phyloP scores from a whole-genome alignment of 768 basidiomycete species.

The Serendipita vermifera region DNA sequence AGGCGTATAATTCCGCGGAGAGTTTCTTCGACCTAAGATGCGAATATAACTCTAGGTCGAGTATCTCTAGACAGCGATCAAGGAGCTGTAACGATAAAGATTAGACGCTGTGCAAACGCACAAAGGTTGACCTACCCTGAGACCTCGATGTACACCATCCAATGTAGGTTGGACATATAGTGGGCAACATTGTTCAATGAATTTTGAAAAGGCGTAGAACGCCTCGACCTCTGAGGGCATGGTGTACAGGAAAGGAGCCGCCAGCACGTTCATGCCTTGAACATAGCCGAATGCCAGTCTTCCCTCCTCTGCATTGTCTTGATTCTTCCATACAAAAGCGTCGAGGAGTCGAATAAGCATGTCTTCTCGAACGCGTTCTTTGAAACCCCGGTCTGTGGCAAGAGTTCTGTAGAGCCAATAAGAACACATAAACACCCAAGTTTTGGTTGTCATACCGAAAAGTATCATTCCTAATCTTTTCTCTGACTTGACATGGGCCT shows the following conservation, averaged over 20 bases:
- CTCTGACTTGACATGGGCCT: constrained; percentile 75
- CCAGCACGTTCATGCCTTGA: constrained; percentile 98
- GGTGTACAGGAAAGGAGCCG: constrained; percentile 93
- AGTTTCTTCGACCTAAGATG: constrained; percentile 82
- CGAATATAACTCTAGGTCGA: constrained; percentile 74
- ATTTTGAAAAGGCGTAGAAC: constrained; percentile 90
- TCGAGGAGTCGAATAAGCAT: constrained; percentile 94
- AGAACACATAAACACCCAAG: no score
- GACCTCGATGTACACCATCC: constrained; percentile 86
- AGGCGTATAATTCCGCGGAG: constrained; percentile 92
- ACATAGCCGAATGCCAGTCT: constrained; percentile 90
- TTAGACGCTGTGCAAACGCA: not conserved
- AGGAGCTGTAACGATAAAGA: constrained; percentile 46
- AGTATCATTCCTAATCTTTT: constrained; percentile 93
- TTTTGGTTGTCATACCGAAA: constrained; percentile 57
- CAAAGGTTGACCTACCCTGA: constrained; percentile 48
- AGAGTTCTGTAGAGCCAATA: constrained; percentile 46
- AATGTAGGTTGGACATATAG: constrained; percentile 94
- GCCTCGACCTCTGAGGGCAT: constrained; percentile 98
- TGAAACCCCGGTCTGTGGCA: constrained; percentile 95
- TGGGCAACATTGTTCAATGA: constrained; percentile 90
- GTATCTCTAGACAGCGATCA: constrained; percentile 80
- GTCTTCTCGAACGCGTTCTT: constrained; percentile 90
- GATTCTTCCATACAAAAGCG: constrained; percentile 94
- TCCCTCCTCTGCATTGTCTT: constrained; percentile 60